Evolutionary conservation across 805 yeast species (phyloP).

Genomic region (Pichia insulana): DNA sequence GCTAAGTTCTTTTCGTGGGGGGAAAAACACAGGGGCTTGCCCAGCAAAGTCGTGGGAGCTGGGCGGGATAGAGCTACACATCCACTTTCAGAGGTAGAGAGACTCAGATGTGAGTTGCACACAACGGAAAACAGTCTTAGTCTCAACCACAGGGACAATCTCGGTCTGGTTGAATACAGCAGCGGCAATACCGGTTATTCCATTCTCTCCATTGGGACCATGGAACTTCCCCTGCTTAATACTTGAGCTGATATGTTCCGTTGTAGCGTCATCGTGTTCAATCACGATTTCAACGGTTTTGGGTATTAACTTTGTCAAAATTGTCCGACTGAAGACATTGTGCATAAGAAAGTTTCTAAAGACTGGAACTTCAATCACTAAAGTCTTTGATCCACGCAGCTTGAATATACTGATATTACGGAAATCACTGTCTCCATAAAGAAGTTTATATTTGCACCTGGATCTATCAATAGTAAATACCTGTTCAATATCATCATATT

Average conservation of each 20-base stretch:
- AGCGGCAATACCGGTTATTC: neutral
- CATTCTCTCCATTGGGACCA: neutral
- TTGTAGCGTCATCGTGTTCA: neutral
- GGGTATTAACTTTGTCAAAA: neutral
- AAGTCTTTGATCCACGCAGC: neutral
- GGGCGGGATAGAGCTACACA: no score
- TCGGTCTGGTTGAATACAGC: neutral
- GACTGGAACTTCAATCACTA: conserved; percentile 2
- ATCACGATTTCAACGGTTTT: neutral
- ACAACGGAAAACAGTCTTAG: neutral
- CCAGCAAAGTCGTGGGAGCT: no score
- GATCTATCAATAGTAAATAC: neutral
- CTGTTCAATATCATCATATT: conserved; percentile 5
- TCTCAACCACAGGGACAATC: neutral
- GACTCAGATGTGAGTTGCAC: neutral
- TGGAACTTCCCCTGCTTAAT: neutral
- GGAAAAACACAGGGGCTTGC: no score
- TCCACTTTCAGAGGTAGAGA: no score
- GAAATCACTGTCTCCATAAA: conserved; percentile 6
- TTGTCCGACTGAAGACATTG: neutral
- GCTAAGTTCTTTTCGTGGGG: no score
- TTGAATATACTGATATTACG: neutral
- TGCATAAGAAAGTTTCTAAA: neutral
- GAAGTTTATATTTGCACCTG: neutral
- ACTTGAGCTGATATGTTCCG: neutral